Base-by-base conservation (phyloP, 2,329 filamentous ascomycete species). In the Alternaria arborescens region DNA sequence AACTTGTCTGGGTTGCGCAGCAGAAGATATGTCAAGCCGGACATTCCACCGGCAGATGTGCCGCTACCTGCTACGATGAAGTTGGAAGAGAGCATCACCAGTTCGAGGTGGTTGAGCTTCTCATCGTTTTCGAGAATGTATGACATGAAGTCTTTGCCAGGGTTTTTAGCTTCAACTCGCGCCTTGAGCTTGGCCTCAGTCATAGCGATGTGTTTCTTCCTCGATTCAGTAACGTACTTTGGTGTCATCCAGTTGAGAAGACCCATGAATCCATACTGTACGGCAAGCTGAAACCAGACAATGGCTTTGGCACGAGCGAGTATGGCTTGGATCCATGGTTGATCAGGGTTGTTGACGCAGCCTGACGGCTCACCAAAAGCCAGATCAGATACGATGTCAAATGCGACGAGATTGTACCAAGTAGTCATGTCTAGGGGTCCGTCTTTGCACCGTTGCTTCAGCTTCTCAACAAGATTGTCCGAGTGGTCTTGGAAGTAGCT, bases 51-150 rank as follows among this genome's bases (percentile, higher is more conserved):
- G 3, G 62, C 62, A 3, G 60, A 48, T 3, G 77, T 78, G 38
- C 79, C 78, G 3, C 73, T 77, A 16, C 78, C 78, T 0, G 74
- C 56, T n/a, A 59, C 56, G 20, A 59, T 59, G 22, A 55, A 59
- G 36, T 55, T 59, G 16, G 56, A 59, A 20, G 56, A 59, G n/a
- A 59, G 50, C 56, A 59, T 59, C 20, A 59, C 50, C 11, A 59
- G 42, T 22, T 59, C 56, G 28, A 59, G 56, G 8, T 59, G 56
- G 12, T 59, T 59, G 20, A 59, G 56, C 43, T 59, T 59, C 43
- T 59, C 56, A 8, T 59, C 50, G 26, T 59, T 59, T 5, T 59
- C 51, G 16, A 59, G 50, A 5, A 59, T 59, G 43, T 55, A 59
- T 1, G 56, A 59, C 56, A 59, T 59, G 34, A 59, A 59, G 26